Conservation (phyloP, 1,284 basidiomycete species). For the Malassezia vespertilionis region DNA sequence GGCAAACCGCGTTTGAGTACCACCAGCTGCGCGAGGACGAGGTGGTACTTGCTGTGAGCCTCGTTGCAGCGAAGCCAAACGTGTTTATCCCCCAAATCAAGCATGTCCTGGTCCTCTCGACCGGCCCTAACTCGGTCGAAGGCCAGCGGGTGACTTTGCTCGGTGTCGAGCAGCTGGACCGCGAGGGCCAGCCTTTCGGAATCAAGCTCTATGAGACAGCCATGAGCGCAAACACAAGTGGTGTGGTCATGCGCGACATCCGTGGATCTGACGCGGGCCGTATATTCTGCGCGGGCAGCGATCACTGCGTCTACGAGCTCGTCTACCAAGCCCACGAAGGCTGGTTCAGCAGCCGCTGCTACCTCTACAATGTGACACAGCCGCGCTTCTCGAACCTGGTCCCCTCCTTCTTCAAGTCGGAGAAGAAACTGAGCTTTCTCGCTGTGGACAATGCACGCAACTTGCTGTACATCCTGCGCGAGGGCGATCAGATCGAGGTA, state of each 20-base stretch:
- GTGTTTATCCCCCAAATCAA: constrained; percentile 91
- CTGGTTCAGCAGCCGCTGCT: constrained; percentile 72
- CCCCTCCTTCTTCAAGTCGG: constrained; percentile 50
- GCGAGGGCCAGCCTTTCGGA: constrained; percentile 52
- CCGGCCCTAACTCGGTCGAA: constrained; percentile 46
- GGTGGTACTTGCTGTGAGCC: constrained; percentile 60
- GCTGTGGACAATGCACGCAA: constrained; percentile 33
- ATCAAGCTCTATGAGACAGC: constrained; percentile 85
- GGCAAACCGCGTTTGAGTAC: constrained; percentile 72
- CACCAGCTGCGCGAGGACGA: constrained; percentile 78
- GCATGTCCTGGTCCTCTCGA: constrained; percentile 79
- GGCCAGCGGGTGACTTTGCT: constrained; percentile 71
- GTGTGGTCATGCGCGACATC: constrained; percentile 65
- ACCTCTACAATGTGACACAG: constrained; percentile 62
- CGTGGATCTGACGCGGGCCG: constrained; percentile 68
- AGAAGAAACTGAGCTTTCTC: constrained; percentile 51
- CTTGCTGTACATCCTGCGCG: constrained; percentile 38
- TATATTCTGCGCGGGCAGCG: constrained; percentile 76
- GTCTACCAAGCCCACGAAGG: constrained; percentile 82
- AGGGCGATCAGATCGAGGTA: constrained; percentile 38
- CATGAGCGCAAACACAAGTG: constrained; percentile 64
- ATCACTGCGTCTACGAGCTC: constrained; percentile 83
- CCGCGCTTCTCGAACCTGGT: constrained; percentile 42
- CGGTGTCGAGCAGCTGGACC: constrained; percentile 54
- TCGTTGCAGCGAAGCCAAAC: constrained; percentile 48